Evolutionary conservation across 176 grass and related monocot genomes (phyloP).

Genomic region (Eleusine indica): DNA sequence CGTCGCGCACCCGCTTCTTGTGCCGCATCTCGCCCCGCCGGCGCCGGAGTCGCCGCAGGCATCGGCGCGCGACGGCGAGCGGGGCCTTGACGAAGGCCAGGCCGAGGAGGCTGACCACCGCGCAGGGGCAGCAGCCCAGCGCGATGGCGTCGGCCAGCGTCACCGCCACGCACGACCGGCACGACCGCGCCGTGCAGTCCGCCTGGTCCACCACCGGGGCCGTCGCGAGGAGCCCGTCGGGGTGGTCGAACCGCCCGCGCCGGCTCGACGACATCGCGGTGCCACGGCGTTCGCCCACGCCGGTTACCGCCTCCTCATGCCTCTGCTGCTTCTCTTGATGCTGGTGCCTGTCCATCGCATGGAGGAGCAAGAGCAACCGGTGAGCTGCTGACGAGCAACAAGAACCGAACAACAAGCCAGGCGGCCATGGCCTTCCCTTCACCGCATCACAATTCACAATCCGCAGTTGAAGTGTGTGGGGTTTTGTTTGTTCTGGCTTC

Average conservation of each 20-base stretch:
- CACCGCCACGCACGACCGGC: constrained; percentile 78
- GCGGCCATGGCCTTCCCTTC: constrained; percentile 32
- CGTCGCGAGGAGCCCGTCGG: neutral
- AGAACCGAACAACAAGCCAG: neutral
- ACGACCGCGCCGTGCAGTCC: constrained; percentile 67
- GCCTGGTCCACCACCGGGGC: constrained; percentile 57
- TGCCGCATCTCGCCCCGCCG: constrained; percentile 38
- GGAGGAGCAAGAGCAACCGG: neutral
- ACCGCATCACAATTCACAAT: constrained; percentile 24
- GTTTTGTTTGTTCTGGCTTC: neutral
- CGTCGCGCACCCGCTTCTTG: constrained; percentile 49
- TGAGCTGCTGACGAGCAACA: neutral
- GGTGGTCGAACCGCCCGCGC: constrained; percentile 31
- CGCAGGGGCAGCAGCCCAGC: constrained; percentile 84
- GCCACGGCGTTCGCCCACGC: neutral
- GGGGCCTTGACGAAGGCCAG: constrained; percentile 69
- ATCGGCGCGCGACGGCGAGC: constrained; percentile 54
- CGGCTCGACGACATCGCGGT: constrained; percentile 31
- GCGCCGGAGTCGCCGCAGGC: constrained; percentile 46
- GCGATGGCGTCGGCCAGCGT: constrained; percentile 78
- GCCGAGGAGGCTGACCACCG: constrained; percentile 68
- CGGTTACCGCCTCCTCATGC: constrained; percentile 23
- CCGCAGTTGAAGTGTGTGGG: neutral
- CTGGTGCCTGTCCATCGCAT: constrained; percentile 34
- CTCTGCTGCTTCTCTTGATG: neutral